phyloP scores from a whole-genome alignment of 208 protist species.

The Trypanosoma boissoni region DNA sequence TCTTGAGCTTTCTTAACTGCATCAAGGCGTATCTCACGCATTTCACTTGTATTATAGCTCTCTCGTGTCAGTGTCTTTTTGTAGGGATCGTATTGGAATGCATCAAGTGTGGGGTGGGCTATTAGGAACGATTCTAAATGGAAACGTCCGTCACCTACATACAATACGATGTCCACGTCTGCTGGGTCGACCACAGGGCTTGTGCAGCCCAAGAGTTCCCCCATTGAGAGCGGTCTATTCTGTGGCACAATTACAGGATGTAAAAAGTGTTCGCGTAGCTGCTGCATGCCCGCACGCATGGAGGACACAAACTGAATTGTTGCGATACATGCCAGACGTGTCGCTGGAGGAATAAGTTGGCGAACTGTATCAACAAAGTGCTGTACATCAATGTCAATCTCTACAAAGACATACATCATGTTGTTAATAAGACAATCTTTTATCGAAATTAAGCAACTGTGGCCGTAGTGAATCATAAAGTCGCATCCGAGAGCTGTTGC shows the following conservation, averaged over 20 bases:
- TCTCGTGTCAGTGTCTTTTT: slow-evolving; percentile 92
- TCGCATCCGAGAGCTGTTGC: slow-evolving; percentile 94
- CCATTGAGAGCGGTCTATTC: slow-evolving; percentile 94
- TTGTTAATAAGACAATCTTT: slow-evolving; percentile 89
- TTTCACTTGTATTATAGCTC: slow-evolving; percentile 92
- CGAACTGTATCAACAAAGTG: slow-evolving; percentile 96
- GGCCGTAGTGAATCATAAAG: slow-evolving; percentile 99
- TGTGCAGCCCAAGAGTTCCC: slow-evolving; percentile 98
- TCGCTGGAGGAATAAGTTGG: slow-evolving; percentile 77
- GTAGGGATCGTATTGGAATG: slow-evolving; percentile 97
- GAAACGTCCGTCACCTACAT: slow-evolving; percentile 98
- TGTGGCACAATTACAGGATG: slow-evolving; percentile 93
- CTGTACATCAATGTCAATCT: slow-evolving; percentile 97
- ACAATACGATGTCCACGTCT: slow-evolving; percentile 83
- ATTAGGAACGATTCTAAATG: slow-evolving; percentile 99
- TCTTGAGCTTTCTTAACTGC: slow-evolving; percentile 66
- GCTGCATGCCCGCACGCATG: slow-evolving; percentile 80
- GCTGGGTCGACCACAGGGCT: slow-evolving; percentile 89
- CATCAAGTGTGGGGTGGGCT: slow-evolving; percentile 91
- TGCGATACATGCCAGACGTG: slow-evolving; percentile 88
- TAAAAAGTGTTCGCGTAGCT: slow-evolving; percentile 82
- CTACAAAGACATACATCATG: slow-evolving; percentile 99
- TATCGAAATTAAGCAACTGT: slow-evolving; percentile 96
- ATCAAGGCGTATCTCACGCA: slow-evolving; percentile 84
- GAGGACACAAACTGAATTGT: slow-evolving; percentile 98